Base-by-base conservation (phyloP, 139 green algal genomes). In the Micromonas commoda region DNA sequence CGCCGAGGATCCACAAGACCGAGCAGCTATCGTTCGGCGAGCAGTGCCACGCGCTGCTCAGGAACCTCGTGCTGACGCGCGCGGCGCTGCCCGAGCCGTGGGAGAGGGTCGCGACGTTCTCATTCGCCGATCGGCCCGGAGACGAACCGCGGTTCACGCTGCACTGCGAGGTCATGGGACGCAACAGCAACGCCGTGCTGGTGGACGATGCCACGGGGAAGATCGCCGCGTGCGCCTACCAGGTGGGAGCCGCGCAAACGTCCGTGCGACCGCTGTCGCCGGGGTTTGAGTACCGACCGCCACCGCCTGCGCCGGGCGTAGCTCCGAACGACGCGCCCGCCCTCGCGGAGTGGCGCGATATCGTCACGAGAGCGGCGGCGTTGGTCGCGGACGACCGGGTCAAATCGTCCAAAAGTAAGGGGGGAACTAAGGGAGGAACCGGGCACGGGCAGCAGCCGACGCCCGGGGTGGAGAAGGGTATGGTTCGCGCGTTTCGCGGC, bases 401-500 rank as follows among this genome's bases (percentile, higher is more conserved):
- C n/a, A n/a, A n/a, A n/a, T n/a, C n/a, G n/a, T n/a, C n/a, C n/a
- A n/a, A n/a, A n/a, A n/a, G n/a, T n/a, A n/a, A n/a, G n/a, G n/a
- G n/a, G n/a, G n/a, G n/a, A n/a, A n/a, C n/a, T n/a, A n/a, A n/a
- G n/a, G n/a, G n/a, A n/a, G n/a, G n/a, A n/a, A n/a, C n/a, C n/a
- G n/a, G n/a, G n/a, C n/a, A n/a, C n/a, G n/a, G n/a, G n/a, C n/a
- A n/a, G n/a, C n/a, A 57, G 45, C 9, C 45, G 45, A 16, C 45
- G 9, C 45, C 45, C 9, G 45, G 45, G 9, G 16, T 57, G 16
- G 9, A 9, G 45, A 57, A 57, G 1, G 52, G 37, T 3, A 3
- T 75, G 1, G 37, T 32, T 19, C 37, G 38, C 52, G 68, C 68
- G 68, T 75, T 75, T 61, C 34, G 38, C 35, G 68, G 68, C 37